These are phyloP conservation scores for Phytopythium delawarense DNA, from an alignment of 352 stramenopile genomes.

Conservation along the genomic window DNA sequence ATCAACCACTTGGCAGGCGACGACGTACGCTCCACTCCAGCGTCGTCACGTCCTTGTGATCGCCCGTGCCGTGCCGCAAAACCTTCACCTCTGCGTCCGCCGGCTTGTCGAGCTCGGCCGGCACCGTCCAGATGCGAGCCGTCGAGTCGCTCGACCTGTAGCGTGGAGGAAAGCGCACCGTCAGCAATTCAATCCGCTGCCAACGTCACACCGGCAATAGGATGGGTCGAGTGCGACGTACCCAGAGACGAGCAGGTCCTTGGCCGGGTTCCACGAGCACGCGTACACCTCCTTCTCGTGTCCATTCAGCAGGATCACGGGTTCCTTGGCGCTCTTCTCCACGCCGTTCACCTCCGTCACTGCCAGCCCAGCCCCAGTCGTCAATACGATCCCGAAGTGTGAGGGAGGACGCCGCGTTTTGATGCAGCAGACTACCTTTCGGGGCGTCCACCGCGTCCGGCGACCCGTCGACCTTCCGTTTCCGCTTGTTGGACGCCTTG, in stretches of 20 bases:
- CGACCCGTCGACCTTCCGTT: constrained; percentile 74
- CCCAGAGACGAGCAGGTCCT: constrained; percentile 94
- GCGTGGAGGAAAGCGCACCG: not conserved
- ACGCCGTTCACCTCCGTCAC: constrained; percentile 56
- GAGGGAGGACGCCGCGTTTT: not conserved
- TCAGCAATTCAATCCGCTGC: not conserved
- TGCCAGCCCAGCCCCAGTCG: constrained; percentile 2
- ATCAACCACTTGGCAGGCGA: not conserved
- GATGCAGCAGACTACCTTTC: constrained; percentile 34
- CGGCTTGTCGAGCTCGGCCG: constrained; percentile 52
- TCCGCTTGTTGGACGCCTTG: constrained; percentile 79
- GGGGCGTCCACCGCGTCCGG: constrained; percentile 53
- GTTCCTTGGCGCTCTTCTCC: constrained; percentile 57
- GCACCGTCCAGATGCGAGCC: constrained; percentile 92
- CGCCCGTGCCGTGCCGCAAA: constrained; percentile 75
- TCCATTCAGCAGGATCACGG: constrained; percentile 64
- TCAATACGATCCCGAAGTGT: not conserved
- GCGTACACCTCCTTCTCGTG: constrained; percentile 95
- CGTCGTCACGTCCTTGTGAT: constrained; percentile 97
- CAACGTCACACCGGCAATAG: too few relatives aligned
- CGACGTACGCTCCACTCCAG: constrained; percentile 95
- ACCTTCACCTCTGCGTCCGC: constrained; percentile 43
- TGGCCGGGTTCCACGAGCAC: constrained; percentile 96
- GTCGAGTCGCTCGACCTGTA: constrained; percentile 91
- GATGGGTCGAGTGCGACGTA: constrained; percentile 5